A percentile compares a stretch with the other conserved stretches of the same genome.
phyloP scores from a whole-genome alignment of 148 eudicot species.

The Rhododendron ovatum region DNA sequence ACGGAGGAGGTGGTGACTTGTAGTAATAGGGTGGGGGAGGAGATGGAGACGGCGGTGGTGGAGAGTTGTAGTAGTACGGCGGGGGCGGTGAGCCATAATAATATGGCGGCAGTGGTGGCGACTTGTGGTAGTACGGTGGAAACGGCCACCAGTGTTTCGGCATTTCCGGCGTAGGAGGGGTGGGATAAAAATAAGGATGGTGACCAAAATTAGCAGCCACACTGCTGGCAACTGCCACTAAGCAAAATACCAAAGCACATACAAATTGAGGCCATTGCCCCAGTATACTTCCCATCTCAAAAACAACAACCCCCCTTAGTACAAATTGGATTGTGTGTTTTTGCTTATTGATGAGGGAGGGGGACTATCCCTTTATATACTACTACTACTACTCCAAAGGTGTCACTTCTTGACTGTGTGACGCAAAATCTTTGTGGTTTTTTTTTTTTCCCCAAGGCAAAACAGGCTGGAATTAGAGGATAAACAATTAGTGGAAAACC shows the following conservation, averaged over 20 bases:
- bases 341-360: not conserved
- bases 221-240: not conserved
- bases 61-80: constrained; percentile 6
- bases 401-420: not conserved
- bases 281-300: not conserved
- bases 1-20: constrained; percentile 1
- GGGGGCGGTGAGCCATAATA: not conserved
- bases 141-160: not conserved
- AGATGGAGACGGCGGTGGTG: constrained; percentile 5
- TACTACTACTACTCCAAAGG: not conserved
- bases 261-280: constrained; percentile 25
- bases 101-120: constrained; percentile 10
- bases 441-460: not conserved
- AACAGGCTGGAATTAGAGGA: not conserved
- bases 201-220: not conserved
- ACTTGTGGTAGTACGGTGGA: not conserved
- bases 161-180: constrained; percentile 7
- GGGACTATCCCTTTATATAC: constrained; percentile 5
- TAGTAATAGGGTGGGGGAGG: not conserved
- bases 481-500: not conserved
- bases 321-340: not conserved
- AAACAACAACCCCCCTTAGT: not conserved
- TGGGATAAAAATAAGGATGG: not conserved
- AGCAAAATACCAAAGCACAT: not conserved
- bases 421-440: not conserved